Evolutionary conservation across 495 filamentous ascomycete genomes (phyloP).

Genomic region (Penicillium goetzii): DNA sequence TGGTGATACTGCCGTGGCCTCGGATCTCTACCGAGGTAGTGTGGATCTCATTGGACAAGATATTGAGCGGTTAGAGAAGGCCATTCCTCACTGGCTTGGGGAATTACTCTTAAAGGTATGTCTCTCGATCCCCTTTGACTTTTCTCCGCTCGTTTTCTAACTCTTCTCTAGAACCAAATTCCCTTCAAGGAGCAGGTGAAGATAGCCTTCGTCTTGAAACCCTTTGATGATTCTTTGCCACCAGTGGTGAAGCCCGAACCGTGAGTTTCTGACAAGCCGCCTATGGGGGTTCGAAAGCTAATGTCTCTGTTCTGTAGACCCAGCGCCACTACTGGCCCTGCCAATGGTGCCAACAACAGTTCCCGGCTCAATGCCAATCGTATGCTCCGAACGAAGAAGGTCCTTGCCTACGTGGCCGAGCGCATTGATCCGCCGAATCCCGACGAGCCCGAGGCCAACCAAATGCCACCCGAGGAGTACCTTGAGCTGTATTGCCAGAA

Average conservation of each 20-base stretch:
- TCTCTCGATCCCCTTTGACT: conserved; percentile 10
- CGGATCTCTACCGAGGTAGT: conserved; percentile 88
- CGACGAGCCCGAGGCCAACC: conserved; percentile 57
- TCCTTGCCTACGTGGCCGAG: conserved; percentile 90
- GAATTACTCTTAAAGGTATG: conserved; percentile 79
- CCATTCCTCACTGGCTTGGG: conserved; percentile 87
- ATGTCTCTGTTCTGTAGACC: conserved; percentile 19
- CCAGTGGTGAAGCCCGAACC: conserved; percentile 65
- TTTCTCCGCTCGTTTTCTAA: conserved; percentile 6
- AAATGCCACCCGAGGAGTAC: conserved; percentile 84
- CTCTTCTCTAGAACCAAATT: conserved; percentile 65
- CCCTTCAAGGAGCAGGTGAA: conserved; percentile 92
- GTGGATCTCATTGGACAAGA: conserved; percentile 77
- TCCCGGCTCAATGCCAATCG: conserved; percentile 93
- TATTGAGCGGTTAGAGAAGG: conserved; percentile 79
- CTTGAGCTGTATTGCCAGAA: conserved; percentile 93
- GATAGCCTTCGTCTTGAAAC: conserved; percentile 87
- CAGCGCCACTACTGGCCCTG: conserved; percentile 27
- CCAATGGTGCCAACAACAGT: conserved; percentile 55
- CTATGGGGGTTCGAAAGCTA: not conserved
- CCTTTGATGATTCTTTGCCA: conserved; percentile 77
- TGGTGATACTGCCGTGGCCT: conserved; percentile 81
- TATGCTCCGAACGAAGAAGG: conserved; percentile 94
- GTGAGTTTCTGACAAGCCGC: conserved; percentile 30
- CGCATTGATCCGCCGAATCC: conserved; percentile 71